Conservation (phyloP, 1,284 basidiomycete species). For the Melampsora allii-populina region DNA sequence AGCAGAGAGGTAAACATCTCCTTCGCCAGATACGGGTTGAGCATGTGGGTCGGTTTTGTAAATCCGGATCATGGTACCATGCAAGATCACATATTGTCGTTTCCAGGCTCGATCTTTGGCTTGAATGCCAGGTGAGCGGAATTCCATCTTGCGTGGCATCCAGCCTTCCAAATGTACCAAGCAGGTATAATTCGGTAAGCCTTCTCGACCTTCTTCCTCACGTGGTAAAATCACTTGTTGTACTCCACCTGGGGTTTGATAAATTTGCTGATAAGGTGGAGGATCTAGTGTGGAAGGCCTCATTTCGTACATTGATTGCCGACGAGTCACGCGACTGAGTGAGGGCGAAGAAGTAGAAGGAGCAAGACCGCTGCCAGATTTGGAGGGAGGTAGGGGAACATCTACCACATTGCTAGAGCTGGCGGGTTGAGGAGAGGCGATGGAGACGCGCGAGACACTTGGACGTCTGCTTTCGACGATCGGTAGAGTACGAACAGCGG, state of each 20-base stretch:
- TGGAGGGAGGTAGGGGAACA: neutral
- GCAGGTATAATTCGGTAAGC: slow-evolving; percentile 78
- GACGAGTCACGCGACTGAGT: slow-evolving; percentile 45
- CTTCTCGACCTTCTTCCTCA: slow-evolving; percentile 74
- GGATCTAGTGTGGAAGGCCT: slow-evolving; percentile 52
- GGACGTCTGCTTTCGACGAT: neutral
- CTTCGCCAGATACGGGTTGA: slow-evolving; percentile 51
- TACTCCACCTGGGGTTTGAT: slow-evolving; percentile 49
- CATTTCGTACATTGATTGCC: slow-evolving; percentile 56
- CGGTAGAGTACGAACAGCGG: neutral
- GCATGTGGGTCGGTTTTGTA: slow-evolving; percentile 65
- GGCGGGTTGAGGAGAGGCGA: neutral
- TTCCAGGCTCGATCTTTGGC: slow-evolving; percentile 89
- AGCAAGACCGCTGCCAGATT: neutral
- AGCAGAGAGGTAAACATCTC: slow-evolving; percentile 10
- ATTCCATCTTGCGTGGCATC: slow-evolving; percentile 94
- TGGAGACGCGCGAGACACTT: neutral
- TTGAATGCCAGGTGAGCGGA: slow-evolving; percentile 75
- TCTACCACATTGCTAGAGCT: too few species aligned
- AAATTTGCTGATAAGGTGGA: slow-evolving; percentile 54
- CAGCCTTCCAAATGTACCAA: slow-evolving; percentile 77
- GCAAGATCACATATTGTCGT: slow-evolving; percentile 79
- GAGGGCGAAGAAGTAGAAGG: neutral
- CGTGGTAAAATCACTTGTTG: slow-evolving; percentile 51
- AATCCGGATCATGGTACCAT: slow-evolving; percentile 81